phyloP scores from a whole-genome alignment of 257 asterid genomes.

The Forsythia suspensa region DNA sequence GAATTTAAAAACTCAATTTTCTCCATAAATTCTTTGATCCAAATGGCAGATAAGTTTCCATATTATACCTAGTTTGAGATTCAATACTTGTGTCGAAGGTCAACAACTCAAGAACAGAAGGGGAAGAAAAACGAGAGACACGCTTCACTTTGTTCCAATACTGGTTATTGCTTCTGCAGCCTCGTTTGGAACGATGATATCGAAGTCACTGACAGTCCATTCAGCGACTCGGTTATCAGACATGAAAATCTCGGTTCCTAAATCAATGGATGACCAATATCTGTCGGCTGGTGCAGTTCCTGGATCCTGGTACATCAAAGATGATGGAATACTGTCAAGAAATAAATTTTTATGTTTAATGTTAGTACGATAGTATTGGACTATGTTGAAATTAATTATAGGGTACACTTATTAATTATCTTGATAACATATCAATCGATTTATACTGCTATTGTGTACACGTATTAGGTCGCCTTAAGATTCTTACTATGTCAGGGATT shows the following conservation, averaged over 20 bases:
- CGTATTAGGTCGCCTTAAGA: neutral
- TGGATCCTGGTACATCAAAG: conserved; percentile 48
- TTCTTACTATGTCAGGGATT: neutral
- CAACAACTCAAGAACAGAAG: neutral
- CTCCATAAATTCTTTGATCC: neutral
- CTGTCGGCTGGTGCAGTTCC: conserved; percentile 46
- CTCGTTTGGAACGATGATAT: conserved; percentile 38
- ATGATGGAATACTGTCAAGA: neutral
- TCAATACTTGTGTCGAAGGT: neutral
- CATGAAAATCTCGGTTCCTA: conserved; percentile 56
- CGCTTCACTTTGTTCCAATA: neutral
- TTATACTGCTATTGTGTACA: no score
- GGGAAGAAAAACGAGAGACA: neutral
- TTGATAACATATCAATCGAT: no score
- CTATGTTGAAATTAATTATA: no score
- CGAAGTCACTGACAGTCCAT: conserved; percentile 55
- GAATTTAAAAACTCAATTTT: neutral
- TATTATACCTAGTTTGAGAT: no score
- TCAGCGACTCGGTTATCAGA: conserved; percentile 48
- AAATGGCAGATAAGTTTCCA: neutral
- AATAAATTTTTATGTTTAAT: neutral
- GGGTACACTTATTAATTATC: no score
- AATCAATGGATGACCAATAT: conserved; percentile 50
- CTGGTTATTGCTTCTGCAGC: neutral
- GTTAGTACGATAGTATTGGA: neutral